Evolutionary conservation across 768 basidiomycete genomes (phyloP).

Genomic region (Russula emetica): DNA sequence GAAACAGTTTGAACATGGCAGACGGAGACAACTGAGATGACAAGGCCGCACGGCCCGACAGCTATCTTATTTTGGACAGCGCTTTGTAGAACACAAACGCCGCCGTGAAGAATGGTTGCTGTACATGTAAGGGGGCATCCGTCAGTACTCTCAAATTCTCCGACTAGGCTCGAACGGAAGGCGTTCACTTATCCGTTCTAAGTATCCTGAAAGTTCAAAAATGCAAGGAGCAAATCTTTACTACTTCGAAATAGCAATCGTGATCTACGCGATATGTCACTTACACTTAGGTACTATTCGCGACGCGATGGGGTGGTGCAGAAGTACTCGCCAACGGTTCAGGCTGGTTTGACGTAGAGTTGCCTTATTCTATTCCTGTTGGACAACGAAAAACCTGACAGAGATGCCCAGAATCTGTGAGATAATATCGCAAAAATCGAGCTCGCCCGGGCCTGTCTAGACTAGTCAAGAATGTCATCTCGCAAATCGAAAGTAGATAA

Average conservation of each 20-base stretch:
- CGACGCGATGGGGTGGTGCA: neutral
- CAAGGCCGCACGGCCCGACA: neutral
- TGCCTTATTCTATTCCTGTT: neutral
- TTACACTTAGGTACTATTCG: neutral
- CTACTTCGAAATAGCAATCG: neutral
- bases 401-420: neutral
- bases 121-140: neutral
- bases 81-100: neutral
- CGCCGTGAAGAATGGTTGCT: neutral
- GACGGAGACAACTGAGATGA: neutral
- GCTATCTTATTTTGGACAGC: neutral
- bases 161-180: neutral
- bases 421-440: neutral
- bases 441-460: constrained; percentile 1
- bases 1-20: neutral
- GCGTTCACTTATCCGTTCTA: neutral
- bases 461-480: neutral
- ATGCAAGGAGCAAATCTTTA: neutral
- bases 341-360: neutral
- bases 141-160: neutral
- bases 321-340: neutral
- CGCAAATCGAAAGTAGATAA: neutral
- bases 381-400: neutral
- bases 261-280: neutral
- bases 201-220: neutral